Evolutionary conservation across 1,284 basidiomycete genomes (phyloP), one percentile per base, ranked within the genome.

Genomic region (Ustilago shanxiensis): DNA sequence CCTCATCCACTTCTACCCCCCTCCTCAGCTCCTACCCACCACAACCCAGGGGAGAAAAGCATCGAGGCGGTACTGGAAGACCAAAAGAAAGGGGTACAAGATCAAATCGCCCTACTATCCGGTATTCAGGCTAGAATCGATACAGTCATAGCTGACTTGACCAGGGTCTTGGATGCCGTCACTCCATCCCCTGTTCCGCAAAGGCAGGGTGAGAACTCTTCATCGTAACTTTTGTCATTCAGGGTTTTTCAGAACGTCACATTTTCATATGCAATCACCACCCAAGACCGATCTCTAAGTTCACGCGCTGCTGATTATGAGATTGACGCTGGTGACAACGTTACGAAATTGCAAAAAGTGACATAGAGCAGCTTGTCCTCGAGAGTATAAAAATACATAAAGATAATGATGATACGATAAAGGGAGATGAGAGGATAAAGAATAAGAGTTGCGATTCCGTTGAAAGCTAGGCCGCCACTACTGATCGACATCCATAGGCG

Each of bases 1-100:
- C 59, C 85, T 54, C 66, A 66, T 39, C 66, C 72, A 0, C 51
- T 79, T 1, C 60, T 73, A 22, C 47, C 52, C 29, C 4, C 37
- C 33, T 24, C 55, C 1, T 51, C 39, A 2, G 41, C 52, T 9
- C 31, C 44, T 18, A n/a, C 13, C 3, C 51, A 26, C 20, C 26
- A 28, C 13, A 24, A 45, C 45, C 20, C 7, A 5, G 28, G 41
- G 35, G 29, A 16, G 45, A 28, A 11, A 16, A 22, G 35, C 24
- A 9, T 37, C 1, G 16, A 22, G 7, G 51, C 51, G 6, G 24
- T 51, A 4, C 37, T 63, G 26, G 29, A 49, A n/a, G 33, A 20
- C 20, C 33, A 64, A 28, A 55, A 54, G n/a, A 35, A 22, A 29
- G 52, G 45, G 1, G 44, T 66, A 1, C 33, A 63, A 18, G 44